Percentiles rank a stretch among this genome's conserved stretches.
Conservation (phyloP, 2,329 filamentous ascomycete species). For the Bipolaris bicolor region DNA sequence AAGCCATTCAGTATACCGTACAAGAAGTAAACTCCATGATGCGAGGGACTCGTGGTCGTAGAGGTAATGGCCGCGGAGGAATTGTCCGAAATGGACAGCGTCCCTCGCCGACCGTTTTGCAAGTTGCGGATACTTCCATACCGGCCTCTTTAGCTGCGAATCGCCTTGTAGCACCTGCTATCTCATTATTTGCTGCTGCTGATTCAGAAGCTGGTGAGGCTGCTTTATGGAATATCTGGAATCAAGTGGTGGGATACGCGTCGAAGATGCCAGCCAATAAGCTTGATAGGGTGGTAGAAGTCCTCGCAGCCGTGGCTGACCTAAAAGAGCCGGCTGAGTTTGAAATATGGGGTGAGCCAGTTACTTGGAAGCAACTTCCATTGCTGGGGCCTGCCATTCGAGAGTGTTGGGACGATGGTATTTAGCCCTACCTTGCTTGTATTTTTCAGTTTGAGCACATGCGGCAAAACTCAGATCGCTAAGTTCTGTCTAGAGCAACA, state of each 20-base stretch:
- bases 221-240: constrained; percentile 5
- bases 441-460: not conserved
- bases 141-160: not conserved
- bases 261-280: not conserved
- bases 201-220: constrained; percentile 1
- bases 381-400: not conserved
- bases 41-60: not conserved
- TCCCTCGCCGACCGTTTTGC: not conserved
- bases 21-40: not conserved
- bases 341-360: not conserved
- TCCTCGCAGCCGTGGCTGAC: not conserved
- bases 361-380: constrained; percentile 1
- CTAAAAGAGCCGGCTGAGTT: not conserved
- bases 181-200: not conserved
- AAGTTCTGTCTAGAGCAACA: not conserved
- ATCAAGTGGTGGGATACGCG: constrained; percentile 1
- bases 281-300: constrained; percentile 2
- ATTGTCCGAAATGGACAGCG: not conserved
- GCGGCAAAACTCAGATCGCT: not conserved
- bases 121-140: not conserved
- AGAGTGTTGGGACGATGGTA: constrained; percentile 1
- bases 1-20: not conserved
- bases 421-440: not conserved
- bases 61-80: not conserved
- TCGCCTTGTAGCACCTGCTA: not conserved